phyloP scores from a whole-genome alignment of 345 rosid genomes.

The Arabidopsis thaliana region DNA sequence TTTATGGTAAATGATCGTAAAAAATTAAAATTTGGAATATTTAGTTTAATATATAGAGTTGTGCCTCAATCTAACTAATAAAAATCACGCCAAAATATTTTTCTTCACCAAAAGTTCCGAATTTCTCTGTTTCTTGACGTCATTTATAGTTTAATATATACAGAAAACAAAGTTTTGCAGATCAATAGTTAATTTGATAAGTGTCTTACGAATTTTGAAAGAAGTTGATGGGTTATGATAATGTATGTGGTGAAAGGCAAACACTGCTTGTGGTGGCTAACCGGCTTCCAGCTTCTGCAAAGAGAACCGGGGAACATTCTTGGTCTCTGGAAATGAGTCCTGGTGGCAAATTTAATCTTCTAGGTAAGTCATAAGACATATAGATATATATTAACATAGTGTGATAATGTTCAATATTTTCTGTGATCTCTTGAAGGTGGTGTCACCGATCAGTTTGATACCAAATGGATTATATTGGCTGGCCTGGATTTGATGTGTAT shows the following conservation, averaged over 20 bases:
- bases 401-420: not conserved
- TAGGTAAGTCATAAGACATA: slow-evolving; percentile 55
- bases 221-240: slow-evolving; percentile 6
- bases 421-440: slow-evolving; percentile 55
- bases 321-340: slow-evolving; percentile 91
- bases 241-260: slow-evolving; percentile 15
- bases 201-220: not conserved
- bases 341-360: slow-evolving; percentile 77
- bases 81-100: too few species aligned
- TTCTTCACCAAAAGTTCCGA: too few species aligned
- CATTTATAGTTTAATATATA: too few species aligned
- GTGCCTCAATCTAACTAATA: too few species aligned
- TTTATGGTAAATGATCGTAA: too few species aligned
- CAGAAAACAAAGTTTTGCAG: not conserved
- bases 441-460: slow-evolving; percentile 70
- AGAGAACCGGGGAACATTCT: slow-evolving; percentile 75
- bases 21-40: too few species aligned
- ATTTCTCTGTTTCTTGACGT: too few species aligned
- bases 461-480: slow-evolving; percentile 82
- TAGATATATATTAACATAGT: not conserved
- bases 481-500: slow-evolving; percentile 95
- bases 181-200: not conserved
- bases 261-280: slow-evolving; percentile 91
- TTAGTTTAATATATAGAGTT: too few species aligned
- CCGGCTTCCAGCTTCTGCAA: slow-evolving; percentile 87